Conservation (phyloP, 2,329 filamentous ascomycete genomes). For the Tolypocladium ovalisporum region DNA sequence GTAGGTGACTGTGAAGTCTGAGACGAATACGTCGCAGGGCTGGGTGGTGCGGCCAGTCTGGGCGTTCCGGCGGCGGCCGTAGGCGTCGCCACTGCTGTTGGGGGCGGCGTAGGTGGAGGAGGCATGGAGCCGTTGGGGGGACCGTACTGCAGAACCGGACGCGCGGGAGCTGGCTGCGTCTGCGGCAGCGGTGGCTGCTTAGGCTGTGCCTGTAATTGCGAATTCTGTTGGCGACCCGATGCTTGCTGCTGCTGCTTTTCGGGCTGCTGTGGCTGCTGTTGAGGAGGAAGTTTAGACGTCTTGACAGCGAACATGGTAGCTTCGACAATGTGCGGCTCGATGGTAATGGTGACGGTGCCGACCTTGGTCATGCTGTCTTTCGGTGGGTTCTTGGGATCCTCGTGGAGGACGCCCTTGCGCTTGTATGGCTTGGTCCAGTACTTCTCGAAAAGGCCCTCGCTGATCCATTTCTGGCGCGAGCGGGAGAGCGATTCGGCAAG, state of each 20-base stretch:
- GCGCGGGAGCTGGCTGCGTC: slow-evolving; percentile 14
- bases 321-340: slow-evolving; percentile 73
- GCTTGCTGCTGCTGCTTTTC: slow-evolving; percentile 2
- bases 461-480: slow-evolving; percentile 64
- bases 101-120: slow-evolving; percentile 30
- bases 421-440: slow-evolving; percentile 67
- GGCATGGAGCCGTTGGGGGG: slow-evolving; percentile 53
- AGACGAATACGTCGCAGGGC: slow-evolving; percentile 6
- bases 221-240: slow-evolving; percentile 9
- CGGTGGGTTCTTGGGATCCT: slow-evolving; percentile 55
- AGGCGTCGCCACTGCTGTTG: slow-evolving; percentile 12
- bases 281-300: slow-evolving; percentile 41
- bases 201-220: slow-evolving; percentile 7
- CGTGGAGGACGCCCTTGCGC: slow-evolving; percentile 52
- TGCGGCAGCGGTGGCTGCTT: slow-evolving; percentile 2
- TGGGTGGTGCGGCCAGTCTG: slow-evolving; percentile 7
- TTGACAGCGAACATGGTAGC: slow-evolving; percentile 65
- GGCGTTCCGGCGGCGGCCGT: slow-evolving; percentile 8
- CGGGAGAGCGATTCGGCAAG: slow-evolving; percentile 61
- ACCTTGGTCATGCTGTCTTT: slow-evolving; percentile 64
- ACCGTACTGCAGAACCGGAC: slow-evolving; percentile 55
- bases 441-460: slow-evolving; percentile 62
- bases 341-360: slow-evolving; percentile 61
- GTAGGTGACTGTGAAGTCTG: slow-evolving; percentile 2
- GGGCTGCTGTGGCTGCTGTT: slow-evolving; percentile 13